Evolutionary conservation across 176 grass and related monocot genomes (phyloP).

Genomic region (Poa pratensis): DNA sequence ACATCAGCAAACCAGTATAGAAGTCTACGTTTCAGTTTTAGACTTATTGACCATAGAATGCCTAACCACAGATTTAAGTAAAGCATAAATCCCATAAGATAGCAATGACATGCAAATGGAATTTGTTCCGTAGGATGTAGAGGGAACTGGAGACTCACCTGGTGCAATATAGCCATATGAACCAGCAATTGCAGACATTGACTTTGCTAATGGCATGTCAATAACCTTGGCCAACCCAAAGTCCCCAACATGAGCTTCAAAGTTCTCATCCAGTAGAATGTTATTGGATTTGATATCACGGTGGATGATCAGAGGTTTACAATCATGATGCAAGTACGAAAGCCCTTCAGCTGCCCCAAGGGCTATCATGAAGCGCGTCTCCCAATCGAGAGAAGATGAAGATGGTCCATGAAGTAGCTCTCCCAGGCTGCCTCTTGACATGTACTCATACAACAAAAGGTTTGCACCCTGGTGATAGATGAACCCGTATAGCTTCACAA

Average conservation of each 20-base stretch:
- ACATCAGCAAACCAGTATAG: not conserved
- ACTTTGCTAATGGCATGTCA: conserved; percentile 91
- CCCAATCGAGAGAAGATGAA: conserved; percentile 80
- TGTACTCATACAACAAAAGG: conserved; percentile 92
- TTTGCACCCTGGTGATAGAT: conserved; percentile 94
- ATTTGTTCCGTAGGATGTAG: not conserved
- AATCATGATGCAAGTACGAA: conserved; percentile 96
- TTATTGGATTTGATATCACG: conserved; percentile 99
- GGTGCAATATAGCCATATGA: conserved; percentile 99
- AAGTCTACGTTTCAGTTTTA: not conserved
- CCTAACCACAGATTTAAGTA: conserved; percentile 1
- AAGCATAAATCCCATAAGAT: conserved; percentile 3
- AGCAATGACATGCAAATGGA: conserved; percentile 16
- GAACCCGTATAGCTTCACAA: conserved; percentile 96
- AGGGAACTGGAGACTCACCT: conserved; percentile 58
- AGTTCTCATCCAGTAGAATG: conserved; percentile 98
- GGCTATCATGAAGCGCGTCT: conserved; percentile 83
- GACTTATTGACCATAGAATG: not conserved
- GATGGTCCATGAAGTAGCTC: conserved; percentile 86
- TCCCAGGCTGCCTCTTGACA: conserved; percentile 93
- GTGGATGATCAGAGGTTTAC: conserved; percentile 91
- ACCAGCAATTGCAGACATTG: conserved; percentile 98
- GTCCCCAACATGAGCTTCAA: conserved; percentile 98
- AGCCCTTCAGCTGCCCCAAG: conserved; percentile 92
- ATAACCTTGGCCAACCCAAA: conserved; percentile 99